phyloP scores from a whole-genome alignment of 2,329 filamentous ascomycete genomes.

The Cordyceps pruinosa region DNA sequence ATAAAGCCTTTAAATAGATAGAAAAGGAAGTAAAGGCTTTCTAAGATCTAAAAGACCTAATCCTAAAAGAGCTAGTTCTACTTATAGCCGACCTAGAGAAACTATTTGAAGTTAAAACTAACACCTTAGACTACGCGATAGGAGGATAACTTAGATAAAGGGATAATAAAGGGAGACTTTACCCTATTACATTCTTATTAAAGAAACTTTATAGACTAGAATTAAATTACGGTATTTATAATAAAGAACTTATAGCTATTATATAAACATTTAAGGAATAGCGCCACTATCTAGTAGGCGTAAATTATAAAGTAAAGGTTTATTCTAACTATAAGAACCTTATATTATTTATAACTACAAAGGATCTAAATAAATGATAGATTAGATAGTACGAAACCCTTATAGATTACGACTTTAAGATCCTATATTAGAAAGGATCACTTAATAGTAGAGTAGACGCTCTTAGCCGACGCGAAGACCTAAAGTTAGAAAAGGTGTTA shows the following conservation, averaged over 20 bases:
- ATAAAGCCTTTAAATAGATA: not conserved
- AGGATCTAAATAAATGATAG: too few relatives aligned
- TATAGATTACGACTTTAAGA: not conserved
- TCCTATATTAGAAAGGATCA: not conserved
- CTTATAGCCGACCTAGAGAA: not conserved
- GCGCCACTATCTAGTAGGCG: slow-evolving; percentile 16
- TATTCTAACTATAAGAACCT: slow-evolving; percentile 16
- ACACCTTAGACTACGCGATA: not conserved
- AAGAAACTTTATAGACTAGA: too few relatives aligned
- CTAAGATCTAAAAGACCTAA: too few relatives aligned
- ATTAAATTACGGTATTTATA: slow-evolving; percentile 21
- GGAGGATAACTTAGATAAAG: not conserved
- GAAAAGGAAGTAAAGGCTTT: too few relatives aligned
- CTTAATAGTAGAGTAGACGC: not conserved
- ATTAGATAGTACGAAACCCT: too few relatives aligned
- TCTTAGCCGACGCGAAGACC: slow-evolving; percentile 18
- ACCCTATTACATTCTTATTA: not conserved
- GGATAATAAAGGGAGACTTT: not conserved
- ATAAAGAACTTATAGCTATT: slow-evolving; percentile 21
- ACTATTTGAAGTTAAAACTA: not conserved
- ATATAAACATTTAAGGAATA: slow-evolving; percentile 21
- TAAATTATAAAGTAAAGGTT: slow-evolving; percentile 15
- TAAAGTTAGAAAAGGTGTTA: too few relatives aligned
- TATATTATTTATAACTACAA: not conserved
- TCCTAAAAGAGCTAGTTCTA: too few relatives aligned